Conservation (phyloP, 2,329 filamentous ascomycete genomes). For the Aspergillus versicolor region DNA sequence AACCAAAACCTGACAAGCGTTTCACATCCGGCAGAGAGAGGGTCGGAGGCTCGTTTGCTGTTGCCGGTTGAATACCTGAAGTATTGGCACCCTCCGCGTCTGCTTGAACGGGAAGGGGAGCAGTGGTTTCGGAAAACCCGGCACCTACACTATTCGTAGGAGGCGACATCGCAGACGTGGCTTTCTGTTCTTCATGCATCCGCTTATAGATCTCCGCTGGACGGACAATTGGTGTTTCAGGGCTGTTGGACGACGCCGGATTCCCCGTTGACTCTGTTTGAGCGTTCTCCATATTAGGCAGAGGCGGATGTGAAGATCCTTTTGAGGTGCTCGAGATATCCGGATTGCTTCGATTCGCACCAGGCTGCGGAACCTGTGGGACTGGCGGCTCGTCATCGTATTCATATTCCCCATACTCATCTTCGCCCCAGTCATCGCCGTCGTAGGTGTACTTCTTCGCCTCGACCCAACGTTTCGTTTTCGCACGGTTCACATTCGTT, state of each 20-base stretch:
- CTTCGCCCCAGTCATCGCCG: conserved; percentile 87
- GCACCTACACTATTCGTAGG: conserved; percentile 23
- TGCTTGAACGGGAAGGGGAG: conserved; percentile 7
- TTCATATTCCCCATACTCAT: conserved; percentile 62
- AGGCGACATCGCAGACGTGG: conserved; percentile 23
- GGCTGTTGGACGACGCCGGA: conserved; percentile 31
- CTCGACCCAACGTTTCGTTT: conserved; percentile 94
- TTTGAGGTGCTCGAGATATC: conserved; percentile 17
- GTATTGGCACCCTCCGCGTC: not conserved
- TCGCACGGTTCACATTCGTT: conserved; percentile 81
- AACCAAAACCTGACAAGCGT: conserved; percentile 41
- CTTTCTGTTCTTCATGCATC: conserved; percentile 64
- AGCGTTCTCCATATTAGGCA: conserved; percentile 28
- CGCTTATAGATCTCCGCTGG: conserved; percentile 77
- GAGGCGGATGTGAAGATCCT: conserved; percentile 14
- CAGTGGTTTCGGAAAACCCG: not conserved
- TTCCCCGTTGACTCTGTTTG: conserved; percentile 17
- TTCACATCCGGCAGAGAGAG: conserved; percentile 43
- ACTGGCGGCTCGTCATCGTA: conserved; percentile 59
- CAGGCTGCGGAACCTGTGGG: conserved; percentile 22
- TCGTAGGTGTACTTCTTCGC: conserved; percentile 85
- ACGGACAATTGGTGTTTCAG: conserved; percentile 64
- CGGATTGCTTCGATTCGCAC: conserved; percentile 27
- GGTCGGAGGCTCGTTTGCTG: conserved; percentile 16
- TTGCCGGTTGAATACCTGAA: not conserved